Percentiles rank a stretch among this genome's conserved stretches.
Evolutionary conservation across 139 green algal genomes (phyloP).

Genomic region (Monoraphidium neglectum): DNA sequence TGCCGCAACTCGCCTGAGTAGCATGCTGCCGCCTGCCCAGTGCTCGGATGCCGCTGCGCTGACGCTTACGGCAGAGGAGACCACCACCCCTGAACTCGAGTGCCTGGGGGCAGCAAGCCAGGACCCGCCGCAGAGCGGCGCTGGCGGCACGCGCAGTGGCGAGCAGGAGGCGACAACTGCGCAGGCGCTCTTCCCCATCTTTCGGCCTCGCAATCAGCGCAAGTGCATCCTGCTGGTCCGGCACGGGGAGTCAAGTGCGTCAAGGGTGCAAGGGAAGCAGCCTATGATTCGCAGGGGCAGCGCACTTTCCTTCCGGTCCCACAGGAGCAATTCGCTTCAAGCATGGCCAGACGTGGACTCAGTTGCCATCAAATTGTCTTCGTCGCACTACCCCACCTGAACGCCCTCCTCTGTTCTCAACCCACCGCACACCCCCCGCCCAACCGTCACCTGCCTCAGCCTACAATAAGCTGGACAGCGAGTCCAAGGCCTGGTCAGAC

Average conservation of each 20-base stretch:
- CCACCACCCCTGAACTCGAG: constrained; percentile 34
- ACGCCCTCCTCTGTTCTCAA: too few relatives aligned
- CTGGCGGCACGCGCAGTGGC: neutral
- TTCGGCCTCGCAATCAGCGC: constrained; percentile 42
- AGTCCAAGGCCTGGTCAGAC: constrained; percentile 66
- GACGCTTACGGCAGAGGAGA: constrained; percentile 15
- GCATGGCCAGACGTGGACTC: too few relatives aligned
- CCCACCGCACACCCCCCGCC: neutral
- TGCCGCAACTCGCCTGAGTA: neutral
- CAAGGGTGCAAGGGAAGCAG: neutral
- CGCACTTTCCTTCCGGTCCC: too few relatives aligned
- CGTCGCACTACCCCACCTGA: too few relatives aligned
- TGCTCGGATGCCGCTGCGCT: neutral
- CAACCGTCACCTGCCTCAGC: constrained; percentile 4
- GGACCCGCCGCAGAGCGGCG: constrained; percentile 3
- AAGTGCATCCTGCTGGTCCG: constrained; percentile 49
- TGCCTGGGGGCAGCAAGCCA: constrained; percentile 17
- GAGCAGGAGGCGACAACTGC: constrained; percentile 23
- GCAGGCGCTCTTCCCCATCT: constrained; percentile 62
- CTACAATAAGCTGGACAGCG: constrained; percentile 63
- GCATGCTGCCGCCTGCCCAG: neutral
- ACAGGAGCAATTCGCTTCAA: too few relatives aligned
- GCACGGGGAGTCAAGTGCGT: constrained; percentile 43
- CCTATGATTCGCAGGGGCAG: too few relatives aligned
- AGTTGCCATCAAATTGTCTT: too few relatives aligned